Evolutionary conservation across 73 alveolate species (phyloP).

Genomic region (Paramecium biaurelia): DNA sequence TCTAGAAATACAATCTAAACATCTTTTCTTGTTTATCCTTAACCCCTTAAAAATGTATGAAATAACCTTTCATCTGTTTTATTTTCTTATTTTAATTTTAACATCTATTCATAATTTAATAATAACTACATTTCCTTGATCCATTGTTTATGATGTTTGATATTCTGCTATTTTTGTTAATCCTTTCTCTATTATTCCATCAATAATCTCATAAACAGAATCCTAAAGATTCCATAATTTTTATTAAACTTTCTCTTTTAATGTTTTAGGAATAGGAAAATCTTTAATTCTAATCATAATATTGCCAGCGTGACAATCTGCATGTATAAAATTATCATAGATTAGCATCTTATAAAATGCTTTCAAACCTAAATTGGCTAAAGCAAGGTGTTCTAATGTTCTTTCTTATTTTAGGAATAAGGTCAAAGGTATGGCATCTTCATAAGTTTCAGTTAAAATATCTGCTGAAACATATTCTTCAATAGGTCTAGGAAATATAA

Average conservation of each 20-base stretch:
- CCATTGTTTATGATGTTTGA: background rate
- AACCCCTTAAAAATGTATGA: background rate
- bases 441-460: slow-evolving; percentile 20
- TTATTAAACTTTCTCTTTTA: background rate
- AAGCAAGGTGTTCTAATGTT: background rate
- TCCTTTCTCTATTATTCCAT: background rate
- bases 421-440: slow-evolving; percentile 18
- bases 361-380: slow-evolving; percentile 45
- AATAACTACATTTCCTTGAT: background rate
- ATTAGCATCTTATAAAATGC: slow-evolving; percentile 45
- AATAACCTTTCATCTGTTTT: background rate
- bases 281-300: slow-evolving; percentile 24
- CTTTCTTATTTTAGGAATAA: background rate
- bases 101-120: background rate
- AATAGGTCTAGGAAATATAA: background rate
- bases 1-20: slow-evolving; percentile 26
- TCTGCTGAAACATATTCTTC: background rate
- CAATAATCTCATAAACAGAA: slow-evolving; percentile 1
- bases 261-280: background rate
- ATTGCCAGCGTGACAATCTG: slow-evolving; percentile 56
- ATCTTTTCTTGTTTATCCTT: slow-evolving; percentile 5
- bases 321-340: slow-evolving; percentile 37
- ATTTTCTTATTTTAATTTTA: background rate
- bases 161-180: slow-evolving; percentile 21
- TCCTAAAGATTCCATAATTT: background rate